A percentile compares a stretch with the other conserved stretches of the same genome.
Conservation (phyloP, 768 basidiomycete genomes). For the Collybia nuda region DNA sequence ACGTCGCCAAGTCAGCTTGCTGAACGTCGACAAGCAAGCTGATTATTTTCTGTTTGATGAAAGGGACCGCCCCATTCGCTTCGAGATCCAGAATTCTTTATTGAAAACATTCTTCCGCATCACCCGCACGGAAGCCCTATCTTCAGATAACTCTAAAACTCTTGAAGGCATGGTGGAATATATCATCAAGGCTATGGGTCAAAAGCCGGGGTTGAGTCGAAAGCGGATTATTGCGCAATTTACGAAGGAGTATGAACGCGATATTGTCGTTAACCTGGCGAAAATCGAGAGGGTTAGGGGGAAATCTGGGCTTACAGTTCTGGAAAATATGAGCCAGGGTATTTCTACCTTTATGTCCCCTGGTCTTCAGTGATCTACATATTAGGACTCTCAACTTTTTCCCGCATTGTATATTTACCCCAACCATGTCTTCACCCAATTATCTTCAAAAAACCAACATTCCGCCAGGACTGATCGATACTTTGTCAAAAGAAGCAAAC, state of each 20-base stretch:
- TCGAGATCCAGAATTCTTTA: slow-evolving; percentile 9
- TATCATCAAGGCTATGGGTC: slow-evolving; percentile 13
- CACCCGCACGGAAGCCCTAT: slow-evolving; percentile 9
- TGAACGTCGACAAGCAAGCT: slow-evolving; percentile 14
- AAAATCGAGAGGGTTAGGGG: too few relatives aligned
- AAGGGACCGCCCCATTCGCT: slow-evolving; percentile 10
- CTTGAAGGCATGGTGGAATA: slow-evolving; percentile 12
- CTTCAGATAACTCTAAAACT: slow-evolving; percentile 1
- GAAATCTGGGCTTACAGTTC: too few relatives aligned
- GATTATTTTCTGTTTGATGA: slow-evolving; percentile 20
- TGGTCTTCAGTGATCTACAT: too few relatives aligned
- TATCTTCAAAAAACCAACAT: too few relatives aligned
- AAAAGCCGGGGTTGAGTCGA: slow-evolving; percentile 15
- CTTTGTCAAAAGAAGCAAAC: too few relatives aligned
- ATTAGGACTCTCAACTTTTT: too few relatives aligned
- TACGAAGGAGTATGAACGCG: slow-evolving; percentile 10
- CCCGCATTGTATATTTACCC: too few relatives aligned
- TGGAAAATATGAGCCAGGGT: too few relatives aligned
- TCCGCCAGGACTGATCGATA: too few relatives aligned
- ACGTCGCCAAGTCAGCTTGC: slow-evolving; percentile 14
- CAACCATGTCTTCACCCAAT: too few relatives aligned
- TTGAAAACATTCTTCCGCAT: slow-evolving; percentile 12
- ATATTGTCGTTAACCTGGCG: slow-evolving; percentile 1
- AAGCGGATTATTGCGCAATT: slow-evolving; percentile 13
- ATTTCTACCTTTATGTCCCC: too few relatives aligned